Conservation (phyloP, 768 basidiomycete genomes). For the Lentinula edodes region DNA sequence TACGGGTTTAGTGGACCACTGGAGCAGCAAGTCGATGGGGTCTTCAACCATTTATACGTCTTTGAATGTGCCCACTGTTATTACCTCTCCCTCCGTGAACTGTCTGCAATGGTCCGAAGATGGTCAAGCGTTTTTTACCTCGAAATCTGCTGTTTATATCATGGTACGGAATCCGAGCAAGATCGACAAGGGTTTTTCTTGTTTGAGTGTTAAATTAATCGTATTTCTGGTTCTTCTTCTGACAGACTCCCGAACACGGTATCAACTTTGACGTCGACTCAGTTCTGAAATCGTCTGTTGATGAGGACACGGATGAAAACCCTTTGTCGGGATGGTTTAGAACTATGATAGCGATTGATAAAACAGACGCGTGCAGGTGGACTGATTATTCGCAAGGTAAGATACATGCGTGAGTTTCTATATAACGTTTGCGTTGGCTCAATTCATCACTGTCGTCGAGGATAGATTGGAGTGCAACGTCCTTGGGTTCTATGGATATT, state of each 20-base stretch:
- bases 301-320: conserved; percentile 25
- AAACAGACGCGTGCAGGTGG: conserved; percentile 35
- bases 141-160: conserved; percentile 63
- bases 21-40: background rate
- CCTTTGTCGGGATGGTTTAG: conserved; percentile 60
- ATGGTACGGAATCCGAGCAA: conserved; percentile 37
- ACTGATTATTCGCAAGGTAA: conserved; percentile 45
- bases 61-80: conserved; percentile 53
- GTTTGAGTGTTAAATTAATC: conserved; percentile 3
- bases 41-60: conserved; percentile 37
- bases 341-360: conserved; percentile 64
- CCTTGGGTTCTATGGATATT: conserved; percentile 71
- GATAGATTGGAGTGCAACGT: conserved; percentile 62
- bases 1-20: too few relatives aligned
- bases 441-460: background rate
- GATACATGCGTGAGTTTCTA: conserved; percentile 2
- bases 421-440: background rate
- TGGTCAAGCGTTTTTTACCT: conserved; percentile 64
- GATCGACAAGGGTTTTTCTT: background rate
- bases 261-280: conserved; percentile 59
- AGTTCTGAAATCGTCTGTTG: conserved; percentile 35
- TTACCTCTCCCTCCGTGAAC: conserved; percentile 50
- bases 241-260: conserved; percentile 70
- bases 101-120: conserved; percentile 73
- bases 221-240: background rate